Evolutionary conservation across 2,329 filamentous ascomycete species (phyloP), one percentile per base, ranked within the genome.

Genomic region (Lachnellula willkommii): DNA sequence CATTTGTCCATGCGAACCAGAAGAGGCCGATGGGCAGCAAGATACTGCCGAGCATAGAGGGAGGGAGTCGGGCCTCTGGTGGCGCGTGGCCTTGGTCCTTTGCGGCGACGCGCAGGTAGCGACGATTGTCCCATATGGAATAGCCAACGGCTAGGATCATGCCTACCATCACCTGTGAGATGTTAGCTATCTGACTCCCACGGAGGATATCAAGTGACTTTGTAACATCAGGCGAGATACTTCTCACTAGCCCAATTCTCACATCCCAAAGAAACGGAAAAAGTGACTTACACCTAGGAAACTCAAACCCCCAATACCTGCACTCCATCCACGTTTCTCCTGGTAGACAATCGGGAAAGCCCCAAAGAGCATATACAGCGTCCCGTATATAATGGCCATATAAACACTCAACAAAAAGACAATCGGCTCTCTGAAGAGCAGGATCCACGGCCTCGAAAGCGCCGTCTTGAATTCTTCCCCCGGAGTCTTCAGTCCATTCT

Each of bases 381-480:
- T 80, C 22, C 77, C 77, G 61, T 80, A 80, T 53, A 82, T 67
- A 60, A 81, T 84, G 55, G 84, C 83, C 74, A 86, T 80, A 73
- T 88, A 89, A 0, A 66, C 61, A 1, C 64, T 69, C 47, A 72
- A 86, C 67, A 93, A 81, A 62, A 95, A 81, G 46, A 95, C 89
- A 66, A 95, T 95, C 42, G 88, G 83, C 71, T 95, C 90, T 88
- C 64, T 76, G 69, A 95, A 95, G 0, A 95, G 79, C 0, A 95
- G 80, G 0, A 87, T 89, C 91, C 91, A 96, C 26, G 86, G 85
- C 69, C 96, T 95, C 1, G 88, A 80, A 1, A 90, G 85, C 95
- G 2, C 94, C 75, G 1, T 87, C 89, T 74, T 95, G 95, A 75
- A 81, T 88, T 56, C 73, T 67, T 22, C 74, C 69, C 82, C 1